Evolutionary conservation across 129 eudicot genomes (phyloP).

Genomic region (Flaveria linearis): DNA sequence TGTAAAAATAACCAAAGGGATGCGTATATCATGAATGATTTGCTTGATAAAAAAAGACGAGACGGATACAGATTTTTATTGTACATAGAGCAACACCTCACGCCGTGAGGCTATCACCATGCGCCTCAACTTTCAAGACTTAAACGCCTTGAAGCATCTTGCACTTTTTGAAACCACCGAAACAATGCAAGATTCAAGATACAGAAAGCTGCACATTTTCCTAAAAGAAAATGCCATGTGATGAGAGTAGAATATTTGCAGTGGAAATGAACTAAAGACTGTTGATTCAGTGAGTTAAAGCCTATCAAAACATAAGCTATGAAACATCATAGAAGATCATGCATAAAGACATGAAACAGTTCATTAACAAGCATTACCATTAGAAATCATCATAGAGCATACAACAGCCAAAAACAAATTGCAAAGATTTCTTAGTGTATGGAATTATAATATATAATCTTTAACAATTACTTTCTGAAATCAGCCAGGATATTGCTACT

Average conservation of each 20-base stretch:
- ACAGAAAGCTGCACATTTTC: not conserved
- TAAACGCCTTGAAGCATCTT: too few relatives aligned
- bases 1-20: too few relatives aligned
- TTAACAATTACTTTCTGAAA: not conserved
- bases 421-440: constrained; percentile 1
- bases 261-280: not conserved
- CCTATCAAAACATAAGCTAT: not conserved
- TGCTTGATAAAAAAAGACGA: too few relatives aligned
- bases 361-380: not conserved
- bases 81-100: too few relatives aligned
- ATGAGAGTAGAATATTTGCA: not conserved
- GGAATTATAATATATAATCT: constrained; percentile 13
- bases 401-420: not conserved
- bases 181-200: constrained; percentile 9
- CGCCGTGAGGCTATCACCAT: too few relatives aligned
- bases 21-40: too few relatives aligned
- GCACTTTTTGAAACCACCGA: too few relatives aligned
- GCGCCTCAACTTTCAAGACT: too few relatives aligned
- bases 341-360: not conserved
- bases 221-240: not conserved
- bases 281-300: not conserved
- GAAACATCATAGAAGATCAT: too few relatives aligned
- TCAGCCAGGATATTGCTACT: constrained; percentile 13
- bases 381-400: not conserved
- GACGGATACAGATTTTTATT: too few relatives aligned